These are phyloP conservation scores for Mitragyna speciosa DNA, from an alignment of 257 asterid species.

Conservation along the genomic window DNA sequence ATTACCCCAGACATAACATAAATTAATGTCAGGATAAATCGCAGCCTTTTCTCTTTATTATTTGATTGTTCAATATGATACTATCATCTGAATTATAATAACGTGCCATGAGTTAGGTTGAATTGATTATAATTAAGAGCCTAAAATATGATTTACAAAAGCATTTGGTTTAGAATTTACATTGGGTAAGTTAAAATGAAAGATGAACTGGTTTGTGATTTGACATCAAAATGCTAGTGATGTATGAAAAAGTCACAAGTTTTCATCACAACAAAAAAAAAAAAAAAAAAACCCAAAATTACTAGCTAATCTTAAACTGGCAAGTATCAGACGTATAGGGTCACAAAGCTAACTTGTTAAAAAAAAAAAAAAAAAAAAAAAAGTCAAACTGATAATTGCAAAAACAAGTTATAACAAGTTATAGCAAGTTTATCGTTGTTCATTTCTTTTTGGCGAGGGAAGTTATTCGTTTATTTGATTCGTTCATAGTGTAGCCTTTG, in stretches of 20 bases:
- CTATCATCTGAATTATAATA: background rate
- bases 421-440: background rate
- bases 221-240: too few species aligned
- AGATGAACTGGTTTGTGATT: background rate
- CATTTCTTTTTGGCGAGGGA: background rate
- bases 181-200: too few species aligned
- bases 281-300: background rate
- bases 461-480: background rate
- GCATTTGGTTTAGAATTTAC: background rate
- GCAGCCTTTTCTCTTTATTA: background rate
- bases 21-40: background rate
- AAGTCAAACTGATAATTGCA: too few species aligned
- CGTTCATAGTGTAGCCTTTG: background rate
- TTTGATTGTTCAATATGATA: background rate
- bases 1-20: background rate
- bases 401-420: background rate
- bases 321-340: background rate
- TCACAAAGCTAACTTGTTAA: background rate
- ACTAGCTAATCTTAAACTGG: background rate
- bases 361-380: background rate
- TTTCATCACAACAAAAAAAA: background rate
- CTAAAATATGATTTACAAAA: too few species aligned
- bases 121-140: too few species aligned
- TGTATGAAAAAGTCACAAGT: background rate
- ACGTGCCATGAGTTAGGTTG: background rate